A percentile compares a stretch with the other conserved stretches of the same genome.
Evolutionary conservation across 2,329 filamentous ascomycete species (phyloP).

Genomic region (Pestalotiopsis sp.): DNA sequence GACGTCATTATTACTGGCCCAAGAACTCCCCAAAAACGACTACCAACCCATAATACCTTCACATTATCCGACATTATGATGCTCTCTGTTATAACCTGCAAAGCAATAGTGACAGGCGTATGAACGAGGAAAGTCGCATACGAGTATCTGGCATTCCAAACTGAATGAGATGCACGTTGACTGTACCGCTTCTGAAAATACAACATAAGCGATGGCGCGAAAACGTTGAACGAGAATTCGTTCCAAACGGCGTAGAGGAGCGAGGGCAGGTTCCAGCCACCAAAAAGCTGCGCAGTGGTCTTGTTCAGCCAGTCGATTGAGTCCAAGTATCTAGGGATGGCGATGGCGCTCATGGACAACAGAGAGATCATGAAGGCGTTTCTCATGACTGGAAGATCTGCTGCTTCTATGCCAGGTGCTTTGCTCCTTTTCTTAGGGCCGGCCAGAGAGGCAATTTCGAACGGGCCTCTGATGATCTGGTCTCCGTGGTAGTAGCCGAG

Average conservation of each 20-base stretch:
- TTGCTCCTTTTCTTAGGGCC: not conserved
- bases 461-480: not conserved
- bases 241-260: conserved; percentile 20
- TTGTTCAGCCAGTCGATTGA: not conserved
- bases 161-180: not conserved
- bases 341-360: not conserved
- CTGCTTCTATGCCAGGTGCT: too few species aligned
- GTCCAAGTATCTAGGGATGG: not conserved
- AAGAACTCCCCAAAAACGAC: not conserved
- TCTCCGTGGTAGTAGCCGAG: conserved; percentile 7
- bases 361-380: not conserved
- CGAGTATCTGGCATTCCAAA: conserved; percentile 9
- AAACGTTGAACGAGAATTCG: conserved; percentile 18
- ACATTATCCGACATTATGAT: not conserved
- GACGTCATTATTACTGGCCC: not conserved
- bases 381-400: not conserved
- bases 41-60: not conserved
- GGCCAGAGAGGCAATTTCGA: not conserved
- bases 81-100: conserved; percentile 1
- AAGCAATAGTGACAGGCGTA: conserved; percentile 4
- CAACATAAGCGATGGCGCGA: conserved; percentile 11
- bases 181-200: conserved; percentile 8
- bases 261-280: conserved; percentile 14
- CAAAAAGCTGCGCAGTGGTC: conserved; percentile 4
- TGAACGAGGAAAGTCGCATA: conserved; percentile 14